Evolutionary conservation across 2,329 filamentous ascomycete genomes (phyloP).

Genomic region (Venturiaceae sp.): DNA sequence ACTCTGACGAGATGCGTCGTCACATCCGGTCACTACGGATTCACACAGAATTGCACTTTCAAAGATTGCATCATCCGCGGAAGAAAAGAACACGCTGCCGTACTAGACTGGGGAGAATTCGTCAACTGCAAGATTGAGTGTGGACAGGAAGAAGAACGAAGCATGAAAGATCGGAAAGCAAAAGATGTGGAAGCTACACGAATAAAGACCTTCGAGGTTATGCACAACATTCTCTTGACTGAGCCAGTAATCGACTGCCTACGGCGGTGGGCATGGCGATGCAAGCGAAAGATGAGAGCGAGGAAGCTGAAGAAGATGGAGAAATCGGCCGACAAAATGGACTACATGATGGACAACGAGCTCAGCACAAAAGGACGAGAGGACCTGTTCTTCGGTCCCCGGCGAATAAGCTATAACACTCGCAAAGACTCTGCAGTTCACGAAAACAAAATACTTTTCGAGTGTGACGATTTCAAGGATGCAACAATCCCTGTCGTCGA

Average conservation of each 20-base stretch:
- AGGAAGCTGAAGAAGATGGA: not conserved
- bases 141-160: not conserved
- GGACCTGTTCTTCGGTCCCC: not conserved
- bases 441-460: no score
- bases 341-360: not conserved
- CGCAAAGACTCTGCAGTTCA: not conserved
- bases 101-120: not conserved
- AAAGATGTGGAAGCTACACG: not conserved
- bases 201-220: not conserved
- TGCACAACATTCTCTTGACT: not conserved
- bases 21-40: not conserved
- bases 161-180: not conserved
- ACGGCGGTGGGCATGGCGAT: not conserved
- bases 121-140: not conserved
- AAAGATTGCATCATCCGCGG: not conserved
- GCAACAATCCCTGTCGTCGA: not conserved
- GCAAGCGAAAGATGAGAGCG: not conserved
- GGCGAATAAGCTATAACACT: no score
- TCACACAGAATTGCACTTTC: not conserved
- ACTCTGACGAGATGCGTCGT: not conserved
- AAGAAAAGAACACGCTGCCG: not conserved
- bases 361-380: not conserved
- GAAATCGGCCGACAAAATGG: not conserved
- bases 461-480: slow-evolving; percentile 2
- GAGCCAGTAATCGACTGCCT: not conserved